Evolutionary conservation across 768 basidiomycete species (phyloP).

Genomic region (Leccinum boreale): DNA sequence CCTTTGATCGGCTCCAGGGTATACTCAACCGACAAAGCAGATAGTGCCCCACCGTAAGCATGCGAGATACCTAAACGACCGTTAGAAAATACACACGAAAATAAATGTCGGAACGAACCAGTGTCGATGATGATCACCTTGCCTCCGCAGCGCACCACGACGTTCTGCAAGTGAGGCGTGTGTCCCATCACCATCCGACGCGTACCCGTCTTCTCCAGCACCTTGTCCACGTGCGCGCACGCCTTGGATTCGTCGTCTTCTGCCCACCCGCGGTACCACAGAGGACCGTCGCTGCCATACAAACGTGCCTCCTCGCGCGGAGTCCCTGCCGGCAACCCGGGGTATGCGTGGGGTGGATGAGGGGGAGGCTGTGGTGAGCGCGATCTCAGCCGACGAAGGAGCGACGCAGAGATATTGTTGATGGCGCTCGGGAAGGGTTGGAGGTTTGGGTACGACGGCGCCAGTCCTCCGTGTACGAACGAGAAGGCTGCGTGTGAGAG

Average conservation of each 20-base stretch:
- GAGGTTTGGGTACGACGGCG: conserved; percentile 70
- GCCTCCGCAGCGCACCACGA: conserved; percentile 84
- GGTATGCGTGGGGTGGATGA: conserved; percentile 76
- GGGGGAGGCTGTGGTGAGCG: conserved; percentile 66
- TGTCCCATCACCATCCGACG: conserved; percentile 95
- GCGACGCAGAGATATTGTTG: conserved; percentile 66
- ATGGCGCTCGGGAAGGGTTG: conserved; percentile 82
- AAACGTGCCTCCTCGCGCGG: conserved; percentile 66
- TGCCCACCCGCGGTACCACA: conserved; percentile 97
- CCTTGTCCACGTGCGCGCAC: conserved; percentile 69
- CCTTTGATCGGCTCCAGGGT: conserved; percentile 60
- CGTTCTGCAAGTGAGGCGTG: conserved; percentile 87
- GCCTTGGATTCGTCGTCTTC: conserved; percentile 62
- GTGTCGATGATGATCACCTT: conserved; percentile 97
- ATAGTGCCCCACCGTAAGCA: conserved; percentile 91
- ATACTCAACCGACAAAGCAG: conserved; percentile 85
- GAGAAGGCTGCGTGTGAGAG: conserved; percentile 81
- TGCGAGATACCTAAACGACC: conserved; percentile 73
- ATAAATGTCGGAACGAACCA: conserved; percentile 40
- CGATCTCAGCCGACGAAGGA: conserved; percentile 68
- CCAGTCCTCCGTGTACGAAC: conserved; percentile 91
- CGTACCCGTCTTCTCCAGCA: conserved; percentile 74
- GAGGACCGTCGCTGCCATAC: conserved; percentile 75
- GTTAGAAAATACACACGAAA: conserved; percentile 5
- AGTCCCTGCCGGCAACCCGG: conserved; percentile 63